Conservation (phyloP, 352 stramenopile species). For the Blastocystis sp. region DNA sequence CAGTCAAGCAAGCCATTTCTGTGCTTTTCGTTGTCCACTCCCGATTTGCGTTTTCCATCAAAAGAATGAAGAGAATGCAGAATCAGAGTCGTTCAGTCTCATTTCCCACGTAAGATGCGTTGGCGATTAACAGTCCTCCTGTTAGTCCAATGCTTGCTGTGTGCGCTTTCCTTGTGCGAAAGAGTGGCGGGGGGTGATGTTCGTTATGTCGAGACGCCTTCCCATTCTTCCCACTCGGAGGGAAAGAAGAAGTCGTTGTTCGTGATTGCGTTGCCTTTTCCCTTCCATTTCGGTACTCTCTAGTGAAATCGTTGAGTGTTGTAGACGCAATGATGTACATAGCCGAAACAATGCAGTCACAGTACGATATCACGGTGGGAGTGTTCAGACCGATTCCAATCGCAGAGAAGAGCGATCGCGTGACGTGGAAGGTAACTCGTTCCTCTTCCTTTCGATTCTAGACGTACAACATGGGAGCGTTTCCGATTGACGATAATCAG, state of each 20-base stretch:
- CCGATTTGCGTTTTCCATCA: too few relatives aligned
- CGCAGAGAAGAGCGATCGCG: neutral
- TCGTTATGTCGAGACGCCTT: neutral
- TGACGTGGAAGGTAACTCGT: slow-evolving; percentile 13
- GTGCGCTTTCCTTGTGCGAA: neutral
- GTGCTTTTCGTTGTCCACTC: too few relatives aligned
- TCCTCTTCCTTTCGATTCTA: neutral
- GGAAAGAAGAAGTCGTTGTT: neutral
- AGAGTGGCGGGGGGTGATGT: neutral
- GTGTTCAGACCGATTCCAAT: slow-evolving; percentile 40
- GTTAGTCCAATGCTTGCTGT: neutral
- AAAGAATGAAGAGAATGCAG: too few relatives aligned
- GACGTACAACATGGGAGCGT: slow-evolving; percentile 23
- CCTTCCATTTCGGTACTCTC: slow-evolving; percentile 51
- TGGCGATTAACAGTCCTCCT: neutral
- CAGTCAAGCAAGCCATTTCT: neutral
- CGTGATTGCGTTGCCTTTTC: slow-evolving; percentile 15
- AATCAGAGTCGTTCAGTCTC: too few relatives aligned
- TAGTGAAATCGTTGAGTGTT: neutral
- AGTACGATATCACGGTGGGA: slow-evolving; percentile 62
- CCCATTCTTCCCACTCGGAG: neutral
- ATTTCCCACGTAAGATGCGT: neutral
- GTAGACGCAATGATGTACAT: slow-evolving; percentile 57
- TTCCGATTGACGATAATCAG: slow-evolving; percentile 30
- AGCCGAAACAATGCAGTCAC: neutral